Percentiles rank a stretch among this genome's conserved stretches.
Conservation (phyloP, 2,329 filamentous ascomycete genomes). For the Plectosphaerella sp. region DNA sequence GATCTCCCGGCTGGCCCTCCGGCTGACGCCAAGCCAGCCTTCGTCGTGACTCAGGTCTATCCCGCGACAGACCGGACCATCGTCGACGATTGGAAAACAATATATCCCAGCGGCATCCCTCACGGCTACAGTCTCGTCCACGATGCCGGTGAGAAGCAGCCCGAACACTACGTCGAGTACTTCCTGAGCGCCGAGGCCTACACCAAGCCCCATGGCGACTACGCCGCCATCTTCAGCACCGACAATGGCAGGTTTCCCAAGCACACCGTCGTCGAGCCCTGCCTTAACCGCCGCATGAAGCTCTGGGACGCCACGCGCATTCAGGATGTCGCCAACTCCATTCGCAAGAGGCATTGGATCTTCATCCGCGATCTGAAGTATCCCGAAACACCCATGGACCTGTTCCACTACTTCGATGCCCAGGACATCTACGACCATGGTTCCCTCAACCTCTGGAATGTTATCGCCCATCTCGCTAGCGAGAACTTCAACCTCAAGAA, state of each 20-base stretch:
- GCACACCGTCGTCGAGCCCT: constrained; percentile 10
- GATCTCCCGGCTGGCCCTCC: too few relatives aligned
- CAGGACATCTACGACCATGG: constrained; percentile 42
- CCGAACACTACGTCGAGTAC: constrained; percentile 28
- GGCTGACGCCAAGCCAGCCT: too few relatives aligned
- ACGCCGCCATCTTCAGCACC: constrained; percentile 36
- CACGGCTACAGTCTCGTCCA: constrained; percentile 26
- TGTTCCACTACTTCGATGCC: constrained; percentile 45
- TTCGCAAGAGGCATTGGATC: constrained; percentile 29
- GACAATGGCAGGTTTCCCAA: constrained; percentile 20
- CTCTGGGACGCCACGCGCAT: constrained; percentile 36
- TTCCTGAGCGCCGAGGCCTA: constrained; percentile 32
- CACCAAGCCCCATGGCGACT: constrained; percentile 21
- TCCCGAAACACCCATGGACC: constrained; percentile 29
- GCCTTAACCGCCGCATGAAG: constrained; percentile 21
- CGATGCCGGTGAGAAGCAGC: constrained; percentile 14
- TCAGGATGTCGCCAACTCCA: constrained; percentile 30
- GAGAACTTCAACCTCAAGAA: constrained; percentile 32
- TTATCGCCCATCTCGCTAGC: constrained; percentile 33
- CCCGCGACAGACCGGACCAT: neutral
- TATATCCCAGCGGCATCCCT: constrained; percentile 31
- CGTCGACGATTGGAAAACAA: constrained; percentile 12
- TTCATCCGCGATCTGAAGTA: constrained; percentile 26
- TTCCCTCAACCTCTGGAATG: constrained; percentile 42
- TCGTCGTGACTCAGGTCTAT: neutral